phyloP scores from a whole-genome alignment of 2,329 filamentous ascomycete species.

The Sclerotinia subarctica region DNA sequence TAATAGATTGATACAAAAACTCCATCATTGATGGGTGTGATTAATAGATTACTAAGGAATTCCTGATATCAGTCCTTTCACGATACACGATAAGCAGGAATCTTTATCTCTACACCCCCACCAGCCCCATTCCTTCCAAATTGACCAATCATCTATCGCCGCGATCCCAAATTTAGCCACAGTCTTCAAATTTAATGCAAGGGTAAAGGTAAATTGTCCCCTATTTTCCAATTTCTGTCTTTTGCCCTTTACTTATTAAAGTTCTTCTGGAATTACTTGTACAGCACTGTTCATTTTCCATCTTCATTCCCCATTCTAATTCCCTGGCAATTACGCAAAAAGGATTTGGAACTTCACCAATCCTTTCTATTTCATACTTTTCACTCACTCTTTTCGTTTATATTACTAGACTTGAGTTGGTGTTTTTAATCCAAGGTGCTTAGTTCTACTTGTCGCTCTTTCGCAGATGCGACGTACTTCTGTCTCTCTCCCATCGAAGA shows the following conservation, averaged over 20 bases:
- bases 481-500: constrained; percentile 60
- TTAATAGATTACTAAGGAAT: not conserved
- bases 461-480: constrained; percentile 61
- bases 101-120: constrained; percentile 3
- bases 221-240: constrained; percentile 26
- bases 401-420: constrained; percentile 3
- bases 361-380: constrained; percentile 12
- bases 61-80: not conserved
- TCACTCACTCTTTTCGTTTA: constrained; percentile 19
- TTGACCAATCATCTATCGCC: not conserved
- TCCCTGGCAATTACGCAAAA: not conserved
- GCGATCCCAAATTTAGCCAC: not conserved
- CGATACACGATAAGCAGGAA: not conserved
- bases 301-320: not conserved
- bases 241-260: constrained; percentile 5
- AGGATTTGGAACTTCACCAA: constrained; percentile 15
- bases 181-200: constrained; percentile 9
- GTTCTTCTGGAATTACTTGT: not conserved
- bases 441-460: constrained; percentile 23
- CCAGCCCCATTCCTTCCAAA: not conserved
- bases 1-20: not conserved
- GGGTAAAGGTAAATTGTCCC: constrained; percentile 2
- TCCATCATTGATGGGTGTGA: not conserved
- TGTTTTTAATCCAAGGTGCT: constrained; percentile 17
- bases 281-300: not conserved